A percentile compares a stretch with the other conserved stretches of the same genome.
Evolutionary conservation across 2,329 filamentous ascomycete genomes (phyloP).

Genomic region (Cercospora zeina): DNA sequence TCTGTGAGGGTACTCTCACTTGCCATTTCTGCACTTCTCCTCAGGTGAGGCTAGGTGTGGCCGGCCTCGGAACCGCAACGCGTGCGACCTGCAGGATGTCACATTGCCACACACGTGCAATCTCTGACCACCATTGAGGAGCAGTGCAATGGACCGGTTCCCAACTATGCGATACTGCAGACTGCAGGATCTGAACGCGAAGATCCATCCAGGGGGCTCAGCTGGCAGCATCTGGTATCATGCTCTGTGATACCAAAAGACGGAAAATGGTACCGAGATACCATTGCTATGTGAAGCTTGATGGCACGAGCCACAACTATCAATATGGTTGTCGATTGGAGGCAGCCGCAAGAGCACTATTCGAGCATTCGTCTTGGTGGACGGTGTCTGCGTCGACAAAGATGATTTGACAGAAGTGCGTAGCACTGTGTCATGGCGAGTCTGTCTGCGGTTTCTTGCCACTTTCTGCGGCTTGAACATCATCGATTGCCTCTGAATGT

Average conservation of each 20-base stretch:
- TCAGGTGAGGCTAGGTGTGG: neutral
- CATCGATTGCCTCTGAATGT: neutral
- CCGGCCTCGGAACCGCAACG: neutral
- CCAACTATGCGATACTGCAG: neutral
- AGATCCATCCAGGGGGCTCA: neutral
- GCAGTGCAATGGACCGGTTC: neutral
- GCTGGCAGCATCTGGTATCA: neutral
- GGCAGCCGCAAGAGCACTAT: neutral
- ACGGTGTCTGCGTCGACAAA: neutral
- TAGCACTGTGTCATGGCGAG: neutral
- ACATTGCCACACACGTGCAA: neutral
- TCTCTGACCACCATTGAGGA: neutral
- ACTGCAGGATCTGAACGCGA: neutral
- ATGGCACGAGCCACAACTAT: neutral
- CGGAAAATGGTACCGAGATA: neutral
- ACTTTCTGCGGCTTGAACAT: neutral
- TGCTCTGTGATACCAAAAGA: neutral
- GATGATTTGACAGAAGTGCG: neutral
- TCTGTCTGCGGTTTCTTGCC: neutral
- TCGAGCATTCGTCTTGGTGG: neutral
- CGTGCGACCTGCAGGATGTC: neutral
- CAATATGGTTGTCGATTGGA: neutral
- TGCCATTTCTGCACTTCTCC: neutral
- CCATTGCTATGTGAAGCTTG: neutral
- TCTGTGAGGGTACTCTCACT: constrained; percentile 25